Conservation (phyloP, 2,329 filamentous ascomycete genomes). For the Juglanconis oblonga region DNA sequence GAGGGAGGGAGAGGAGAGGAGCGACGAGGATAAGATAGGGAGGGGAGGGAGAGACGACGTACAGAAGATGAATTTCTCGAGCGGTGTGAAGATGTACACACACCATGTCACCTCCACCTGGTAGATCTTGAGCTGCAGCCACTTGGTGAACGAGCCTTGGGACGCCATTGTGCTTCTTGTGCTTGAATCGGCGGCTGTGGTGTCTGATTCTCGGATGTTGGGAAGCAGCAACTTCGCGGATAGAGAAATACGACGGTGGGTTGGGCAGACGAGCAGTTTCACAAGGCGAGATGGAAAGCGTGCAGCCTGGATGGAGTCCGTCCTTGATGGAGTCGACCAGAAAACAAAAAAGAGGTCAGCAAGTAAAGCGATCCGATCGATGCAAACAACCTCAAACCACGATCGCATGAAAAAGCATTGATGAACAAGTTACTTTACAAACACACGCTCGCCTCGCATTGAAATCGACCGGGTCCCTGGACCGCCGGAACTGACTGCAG, state of each 20-base stretch:
- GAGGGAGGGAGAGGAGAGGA: constrained; percentile 83
- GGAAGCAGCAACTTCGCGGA: background rate
- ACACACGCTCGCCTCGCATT: background rate
- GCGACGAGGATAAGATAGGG: constrained; percentile 49
- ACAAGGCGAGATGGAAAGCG: too few species aligned
- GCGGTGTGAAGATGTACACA: constrained; percentile 94
- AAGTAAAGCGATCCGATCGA: background rate
- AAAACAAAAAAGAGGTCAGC: background rate
- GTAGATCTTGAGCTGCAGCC: constrained; percentile 93
- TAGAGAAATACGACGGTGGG: background rate
- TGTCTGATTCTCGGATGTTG: too few species aligned
- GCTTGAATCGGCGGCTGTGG: too few species aligned
- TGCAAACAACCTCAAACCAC: background rate
- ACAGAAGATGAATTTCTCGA: constrained; percentile 98
- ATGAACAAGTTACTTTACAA: too few species aligned
- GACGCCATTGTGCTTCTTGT: constrained; percentile 35
- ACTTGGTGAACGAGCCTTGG: constrained; percentile 61
- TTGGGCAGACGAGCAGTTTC: too few species aligned
- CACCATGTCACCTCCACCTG: constrained; percentile 97
- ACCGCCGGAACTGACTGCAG: too few species aligned
- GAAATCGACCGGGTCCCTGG: too few species aligned
- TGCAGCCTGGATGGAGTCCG: too few species aligned
- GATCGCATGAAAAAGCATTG: background rate
- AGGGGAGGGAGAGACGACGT: constrained; percentile 35
- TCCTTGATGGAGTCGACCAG: too few species aligned